Base-by-base conservation (phyloP, 768 basidiomycete genomes). In the Tylopilus intermedius region DNA sequence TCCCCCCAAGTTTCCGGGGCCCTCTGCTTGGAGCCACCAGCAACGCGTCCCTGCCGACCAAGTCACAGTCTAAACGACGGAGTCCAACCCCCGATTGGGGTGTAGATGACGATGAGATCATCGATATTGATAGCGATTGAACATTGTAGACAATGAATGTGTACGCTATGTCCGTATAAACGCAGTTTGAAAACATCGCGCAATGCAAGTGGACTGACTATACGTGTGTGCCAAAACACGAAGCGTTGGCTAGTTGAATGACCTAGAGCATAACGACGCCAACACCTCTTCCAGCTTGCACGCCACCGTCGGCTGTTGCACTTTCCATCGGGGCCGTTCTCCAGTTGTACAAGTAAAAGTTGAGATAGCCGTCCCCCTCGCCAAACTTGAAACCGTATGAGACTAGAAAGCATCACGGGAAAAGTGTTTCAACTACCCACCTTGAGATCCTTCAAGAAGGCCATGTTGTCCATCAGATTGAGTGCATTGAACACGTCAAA, bases 401-500 rank as follows among this genome's bases (percentile, higher is more conserved):
- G 54, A 51, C 27, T 43, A 42, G 37, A 30, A 37, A 15, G 18
- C 14, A 21, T 2, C 18, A 38, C 29, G 21, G n/a, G 8, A 38
- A 24, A 24, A 15, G 9, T 22, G 8, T 32, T 38, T 13, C 45
- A 46, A 26, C 11, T 40, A 58, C 76, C 47, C 60, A 88, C 93
- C 82, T 90, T 91, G 48, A 95, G 79, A 49, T 94, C 90, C 30
- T 81, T 73, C 48, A 99, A 67, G 69, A 99, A 84, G 43, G 78
- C 66, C 50, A 82, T 77, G 68, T 97, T 99, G 68, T 99, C 96
- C 88, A 97, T 93, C 58, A 96, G 68, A 14, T 94, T 94, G 63
- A 98, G 70, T 1, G 90, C 90, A 68, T 99, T 99, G 71, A 98
- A 84, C 13, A 99, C 96, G 65, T 99, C 96, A 62, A 99, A 97